Conservation (phyloP, 225 moss, liverwort and hornwort genomes). For the Lunularia cruciata region DNA sequence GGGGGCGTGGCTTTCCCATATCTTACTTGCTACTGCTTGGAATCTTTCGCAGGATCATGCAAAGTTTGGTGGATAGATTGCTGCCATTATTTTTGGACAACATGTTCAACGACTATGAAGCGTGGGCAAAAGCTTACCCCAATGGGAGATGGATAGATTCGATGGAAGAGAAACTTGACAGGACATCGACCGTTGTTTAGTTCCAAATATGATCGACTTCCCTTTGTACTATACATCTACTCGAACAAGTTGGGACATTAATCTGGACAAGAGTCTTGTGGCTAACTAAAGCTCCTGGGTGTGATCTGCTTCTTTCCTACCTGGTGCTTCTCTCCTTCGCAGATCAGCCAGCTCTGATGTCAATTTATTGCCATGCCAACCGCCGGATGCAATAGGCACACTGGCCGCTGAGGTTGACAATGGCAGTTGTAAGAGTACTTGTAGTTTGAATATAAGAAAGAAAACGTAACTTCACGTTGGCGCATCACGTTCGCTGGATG, state of each 20-base stretch:
- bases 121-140: constrained; percentile 52
- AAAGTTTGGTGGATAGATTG: constrained; percentile 77
- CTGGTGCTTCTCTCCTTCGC: neutral
- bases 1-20: too few relatives aligned
- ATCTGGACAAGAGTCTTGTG: neutral
- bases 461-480: too few relatives aligned
- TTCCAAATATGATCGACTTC: too few relatives aligned
- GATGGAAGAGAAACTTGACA: neutral
- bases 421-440: too few relatives aligned
- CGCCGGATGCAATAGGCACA: too few relatives aligned
- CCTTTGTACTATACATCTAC: constrained; percentile 1
- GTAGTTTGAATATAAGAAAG: too few relatives aligned
- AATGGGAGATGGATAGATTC: neutral
- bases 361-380: too few relatives aligned
- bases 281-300: neutral
- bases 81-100: constrained; percentile 71
- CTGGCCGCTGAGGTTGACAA: too few relatives aligned
- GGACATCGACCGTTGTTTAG: neutral
- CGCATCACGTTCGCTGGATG: too few relatives aligned
- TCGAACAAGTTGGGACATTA: neutral
- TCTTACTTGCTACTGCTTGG: too few relatives aligned
- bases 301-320: too few relatives aligned
- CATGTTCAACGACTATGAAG: constrained; percentile 69
- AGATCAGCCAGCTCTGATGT: neutral
- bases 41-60: constrained; percentile 81